Evolutionary conservation across 78 protist species (phyloP), one percentile per base, ranked within the genome.

Genomic region (Dictyostelium capitatum): DNA sequence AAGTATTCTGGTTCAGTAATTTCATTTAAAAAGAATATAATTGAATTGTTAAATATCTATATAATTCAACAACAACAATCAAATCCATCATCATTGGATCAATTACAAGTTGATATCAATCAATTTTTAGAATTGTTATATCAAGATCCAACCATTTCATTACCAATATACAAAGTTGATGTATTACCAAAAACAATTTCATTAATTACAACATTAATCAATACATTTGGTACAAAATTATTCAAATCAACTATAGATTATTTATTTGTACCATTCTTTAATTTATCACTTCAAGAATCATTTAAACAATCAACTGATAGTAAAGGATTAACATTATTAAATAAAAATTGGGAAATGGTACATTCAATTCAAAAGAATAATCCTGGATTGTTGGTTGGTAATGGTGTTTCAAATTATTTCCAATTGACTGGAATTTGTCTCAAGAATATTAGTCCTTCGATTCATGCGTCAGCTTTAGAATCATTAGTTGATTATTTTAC

Each of bases 11-110:
- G 32, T 7, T 37, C 56, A 14, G 67, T 72, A n/a, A n/a, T 74
- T 5, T 54, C 79, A 46, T 25, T 84, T n/a, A 84, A 84, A 47
- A 84, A 84, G 75, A 70, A 67, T 67, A 70, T 83, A 53, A 30
- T 83, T 14, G 90, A 83, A 17, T 17, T 83, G 0, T 12, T 70
- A 8, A 54, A 51, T 25, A 15, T n/a, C 5, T 75, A 41, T 48
- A 47, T 30, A n/a, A 23, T 23, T 37, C 32, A 53, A 17, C 41
- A 80, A 25, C 43, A 37, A 37, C 74, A 23, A 62, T 1, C 23
- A 23, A 30, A 62, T 11, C 11, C 70, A 11, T 11, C n/a, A 11
- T 32, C 75, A 67, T 32, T 67, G 6, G 75, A 67, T 28, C 37
- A 41, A 32, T 67, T 64, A n/a, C 78, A 46, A 25, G 65, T 64